These are phyloP conservation scores for Solanum medicagineum DNA, from an alignment of 257 asterid species.

Conservation along the genomic window DNA sequence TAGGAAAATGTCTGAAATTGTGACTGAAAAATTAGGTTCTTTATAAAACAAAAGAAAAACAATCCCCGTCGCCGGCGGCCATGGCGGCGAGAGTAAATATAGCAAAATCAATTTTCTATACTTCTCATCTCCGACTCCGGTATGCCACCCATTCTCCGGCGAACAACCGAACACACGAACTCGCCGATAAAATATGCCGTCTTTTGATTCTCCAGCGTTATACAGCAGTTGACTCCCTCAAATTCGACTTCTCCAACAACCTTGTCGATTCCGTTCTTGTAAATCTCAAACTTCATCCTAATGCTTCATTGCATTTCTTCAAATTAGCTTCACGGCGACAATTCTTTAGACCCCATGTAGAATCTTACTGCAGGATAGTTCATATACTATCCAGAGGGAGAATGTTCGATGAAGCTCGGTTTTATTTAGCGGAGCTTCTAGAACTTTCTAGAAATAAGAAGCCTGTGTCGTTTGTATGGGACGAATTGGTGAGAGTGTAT, in stretches of 20 bases:
- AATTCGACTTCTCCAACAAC: conserved; percentile 51
- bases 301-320: conserved; percentile 64
- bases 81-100: background rate
- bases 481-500: conserved; percentile 42
- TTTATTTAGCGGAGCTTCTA: conserved; percentile 29
- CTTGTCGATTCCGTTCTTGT: conserved; percentile 53
- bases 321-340: conserved; percentile 42
- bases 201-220: conserved; percentile 60
- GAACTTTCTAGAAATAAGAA: conserved; percentile 23
- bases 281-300: conserved; percentile 49
- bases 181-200: conserved; percentile 42
- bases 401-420: conserved; percentile 54
- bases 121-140: background rate
- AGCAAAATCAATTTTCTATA: background rate
- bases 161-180: background rate
- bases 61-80: background rate
- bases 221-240: conserved; percentile 36
- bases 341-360: conserved; percentile 46
- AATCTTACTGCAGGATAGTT: conserved; percentile 41
- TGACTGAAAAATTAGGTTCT: background rate
- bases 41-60: background rate
- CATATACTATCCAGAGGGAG: conserved; percentile 63
- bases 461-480: conserved; percentile 22
- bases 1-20: background rate
- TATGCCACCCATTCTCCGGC: background rate